These are phyloP conservation scores for Zea mays DNA, from an alignment of 176 grass and related monocot genomes.

Conservation along the genomic window Zm-B73-REFERENCE-NAM-5.0 NC_050098.1:189826501-189827000, in stretches of 20 bases:
- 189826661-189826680: background rate
- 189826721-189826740: background rate
- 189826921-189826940: constrained; percentile 33
- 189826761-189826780: background rate
- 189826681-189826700: background rate
- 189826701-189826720: background rate
- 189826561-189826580: background rate
- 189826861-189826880: background rate
- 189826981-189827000: background rate
- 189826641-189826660: background rate
- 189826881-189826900: background rate
- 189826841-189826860: background rate
- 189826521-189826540: constrained; percentile 4
- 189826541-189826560: background rate
- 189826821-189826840: background rate
- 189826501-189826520: constrained; percentile 19
- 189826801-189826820: constrained; percentile 31
- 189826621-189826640: background rate
- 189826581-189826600: background rate
- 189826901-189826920: constrained; percentile 30
- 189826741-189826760: background rate
- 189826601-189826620: background rate
- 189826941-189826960: background rate
- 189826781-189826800: background rate
- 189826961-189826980: background rate